phyloP scores from a whole-genome alignment of 2,329 filamentous ascomycete species.

The Aspergillus spinulosporus region DNA sequence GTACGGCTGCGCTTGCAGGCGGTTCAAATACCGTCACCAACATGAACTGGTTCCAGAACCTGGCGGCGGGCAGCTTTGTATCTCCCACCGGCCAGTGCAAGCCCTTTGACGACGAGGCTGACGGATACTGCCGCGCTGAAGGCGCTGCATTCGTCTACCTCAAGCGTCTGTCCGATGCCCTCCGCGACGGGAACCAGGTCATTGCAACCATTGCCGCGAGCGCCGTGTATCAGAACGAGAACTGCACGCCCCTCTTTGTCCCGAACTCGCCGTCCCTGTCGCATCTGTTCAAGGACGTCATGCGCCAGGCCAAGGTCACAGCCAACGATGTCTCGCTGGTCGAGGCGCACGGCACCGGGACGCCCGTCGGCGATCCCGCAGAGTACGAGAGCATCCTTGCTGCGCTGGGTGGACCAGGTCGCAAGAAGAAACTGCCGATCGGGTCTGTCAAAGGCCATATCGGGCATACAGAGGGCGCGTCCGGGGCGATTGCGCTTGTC shows the following conservation, averaged over 20 bases:
- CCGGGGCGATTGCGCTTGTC: too few species aligned
- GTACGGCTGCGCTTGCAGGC: conserved; percentile 22
- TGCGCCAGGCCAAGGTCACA: background rate
- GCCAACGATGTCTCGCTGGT: conserved; percentile 36
- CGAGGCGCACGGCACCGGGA: conserved; percentile 46
- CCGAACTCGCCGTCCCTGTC: background rate
- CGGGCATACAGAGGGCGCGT: conserved; percentile 29
- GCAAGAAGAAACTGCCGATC: conserved; percentile 6
- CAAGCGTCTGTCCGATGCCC: background rate
- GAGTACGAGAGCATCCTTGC: conserved; percentile 29
- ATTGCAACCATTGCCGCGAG: background rate
- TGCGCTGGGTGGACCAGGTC: conserved; percentile 20
- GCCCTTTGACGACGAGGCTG: conserved; percentile 1
- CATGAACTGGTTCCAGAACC: conserved; percentile 17
- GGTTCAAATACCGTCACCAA: conserved; percentile 25
- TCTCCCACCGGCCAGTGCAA: conserved; percentile 31
- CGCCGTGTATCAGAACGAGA: background rate
- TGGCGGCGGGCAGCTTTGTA: conserved; percentile 33
- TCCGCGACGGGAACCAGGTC: background rate
- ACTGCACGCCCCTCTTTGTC: background rate
- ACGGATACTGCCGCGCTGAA: conserved; percentile 12
- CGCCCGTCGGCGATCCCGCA: conserved; percentile 32
- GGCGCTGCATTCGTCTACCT: background rate
- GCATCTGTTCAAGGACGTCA: conserved; percentile 1
- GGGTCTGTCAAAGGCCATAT: conserved; percentile 24